A percentile compares a stretch with the other conserved stretches of the same genome.
Conservation (phyloP, 805 yeast genomes). For the Komagataella pastoris region DNA sequence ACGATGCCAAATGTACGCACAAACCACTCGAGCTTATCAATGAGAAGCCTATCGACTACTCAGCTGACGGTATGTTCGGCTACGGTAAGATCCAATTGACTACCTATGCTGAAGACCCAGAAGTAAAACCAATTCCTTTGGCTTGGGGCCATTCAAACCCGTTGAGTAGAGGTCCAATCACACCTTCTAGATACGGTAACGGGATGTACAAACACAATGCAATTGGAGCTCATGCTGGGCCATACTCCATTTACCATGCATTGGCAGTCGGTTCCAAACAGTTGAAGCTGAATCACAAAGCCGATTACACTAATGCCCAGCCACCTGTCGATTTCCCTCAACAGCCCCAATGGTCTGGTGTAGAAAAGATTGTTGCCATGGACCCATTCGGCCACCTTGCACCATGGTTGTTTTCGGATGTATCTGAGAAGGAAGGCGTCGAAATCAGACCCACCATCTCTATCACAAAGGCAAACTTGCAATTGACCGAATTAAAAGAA, state of each 20-base stretch:
- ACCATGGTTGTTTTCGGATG: slow-evolving; percentile 40
- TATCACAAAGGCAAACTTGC: slow-evolving; percentile 53
- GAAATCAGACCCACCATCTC: slow-evolving; percentile 55
- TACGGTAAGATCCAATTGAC: slow-evolving; percentile 25
- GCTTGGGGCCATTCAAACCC: slow-evolving; percentile 42
- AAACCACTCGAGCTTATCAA: slow-evolving; percentile 1
- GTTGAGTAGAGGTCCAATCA: slow-evolving; percentile 39
- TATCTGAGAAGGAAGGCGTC: slow-evolving; percentile 30
- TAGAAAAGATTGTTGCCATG: slow-evolving; percentile 45
- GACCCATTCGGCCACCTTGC: slow-evolving; percentile 59
- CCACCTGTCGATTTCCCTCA: slow-evolving; percentile 45
- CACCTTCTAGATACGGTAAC: slow-evolving; percentile 33
- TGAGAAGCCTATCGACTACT: slow-evolving; percentile 9
- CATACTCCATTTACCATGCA: slow-evolving; percentile 53
- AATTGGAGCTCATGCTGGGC: slow-evolving; percentile 54
- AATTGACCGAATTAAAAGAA: slow-evolving; percentile 42
- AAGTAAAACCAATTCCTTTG: slow-evolving; percentile 32
- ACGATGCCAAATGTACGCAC: neutral
- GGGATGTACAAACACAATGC: slow-evolving; percentile 44
- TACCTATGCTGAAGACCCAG: slow-evolving; percentile 38
- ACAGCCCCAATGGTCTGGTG: slow-evolving; percentile 41
- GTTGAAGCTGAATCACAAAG: slow-evolving; percentile 33
- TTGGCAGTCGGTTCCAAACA: slow-evolving; percentile 50
- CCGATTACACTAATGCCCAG: slow-evolving; percentile 51
- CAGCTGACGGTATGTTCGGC: slow-evolving; percentile 13